Evolutionary conservation across 345 rosid genomes (phyloP), one percentile per base, ranked within the genome.

Genomic region (Firmiana major): DNA sequence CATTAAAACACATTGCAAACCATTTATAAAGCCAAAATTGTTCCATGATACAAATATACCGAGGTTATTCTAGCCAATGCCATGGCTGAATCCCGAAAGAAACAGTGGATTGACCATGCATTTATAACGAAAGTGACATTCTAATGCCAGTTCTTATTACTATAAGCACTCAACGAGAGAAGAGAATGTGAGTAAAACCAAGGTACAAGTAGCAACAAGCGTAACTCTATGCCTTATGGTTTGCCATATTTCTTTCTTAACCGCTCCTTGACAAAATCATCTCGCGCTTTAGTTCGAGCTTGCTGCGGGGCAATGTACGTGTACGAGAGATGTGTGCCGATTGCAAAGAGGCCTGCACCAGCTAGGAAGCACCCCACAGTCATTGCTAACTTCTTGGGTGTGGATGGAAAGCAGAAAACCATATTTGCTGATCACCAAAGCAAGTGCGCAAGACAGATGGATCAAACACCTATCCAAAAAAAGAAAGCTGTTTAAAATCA

Each of bases 211-310:
- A 5, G 26, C 28, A 51, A 71, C 8, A 38, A 17, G 40, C 9
- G 48, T 38, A 74, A 48, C 46, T 76, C 72, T 31, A 31, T 31
- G 34, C 34, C 34, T 31, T 76, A 63, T 75, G 65, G 80, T 62
- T 81, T 75, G 74, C 94, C 93, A 22, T 82, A 84, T 82, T 86
- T 92, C 85, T 86, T 87, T 63, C 81, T 84, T 82, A 92, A 81
- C 21, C 81, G 79, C 45, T 89, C 89, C 78, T 68, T 91, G 26
- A 91, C 93, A 58, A 87, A 89, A 43, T 94, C 93, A 58, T 84
- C 85, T 9, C 97, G 97, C 77, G 98, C 97, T 85, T 90, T 87
- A 63, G 82, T 91, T 5, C 98, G 89, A 53, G 94, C 97, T 78
- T 83, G 94, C 78, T 92, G 97, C 51, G 97, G 97, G 40, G 89